Evolutionary conservation across 129 eudicot species (phyloP), one percentile per base, ranked within the genome.

Genomic region (Chrysanthemum lavandulifolium): DNA sequence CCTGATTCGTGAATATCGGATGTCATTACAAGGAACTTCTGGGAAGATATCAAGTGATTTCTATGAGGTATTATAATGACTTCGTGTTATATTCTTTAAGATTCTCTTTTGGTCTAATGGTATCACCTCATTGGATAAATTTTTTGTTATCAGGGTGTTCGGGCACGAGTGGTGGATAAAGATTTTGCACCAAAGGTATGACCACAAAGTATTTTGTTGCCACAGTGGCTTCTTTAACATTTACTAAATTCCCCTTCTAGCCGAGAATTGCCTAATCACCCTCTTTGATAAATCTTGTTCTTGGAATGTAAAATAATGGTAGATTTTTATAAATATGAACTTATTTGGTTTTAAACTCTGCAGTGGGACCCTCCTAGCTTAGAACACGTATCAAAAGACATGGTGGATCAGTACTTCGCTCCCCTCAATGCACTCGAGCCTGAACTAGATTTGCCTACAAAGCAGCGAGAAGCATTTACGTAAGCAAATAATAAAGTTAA

Each of bases 361-460:
- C 87, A 91, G 96, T 91, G 96, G 96, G 82, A 86, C 72, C 96
- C 96, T 58, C 90, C 97, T 9, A 86, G 88, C 78, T 80, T 92
- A 78, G 84, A 86, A 62, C 77, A 69, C 8, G 97, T 92, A 67
- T 61, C 89, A 0, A 50, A 76, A 21, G 90, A 91, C 85, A 86
- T 86, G 97, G 88, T 91, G 68, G 92, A 91, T 74, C 74, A 67
- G 33, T 92, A 85, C 72, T 92, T 86, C 69, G 65, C 87, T 43
- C 89, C 84, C 18, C 83, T 92, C 31, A 14, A 62, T 50, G 76
- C 82, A 33, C 54, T 80, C 3, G 96, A 87, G 74, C 94, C 87
- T 62, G 96, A 89, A 10, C 91, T 92, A 58, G 85, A 89, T 36
- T 73, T 92, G 57, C 86, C 89, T 40, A 84, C 76, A 1, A 64